Percentiles rank a stretch among this genome's conserved stretches.
phyloP scores from a whole-genome alignment of 2,329 filamentous ascomycete genomes.

The Emericellopsis atlantica region DNA sequence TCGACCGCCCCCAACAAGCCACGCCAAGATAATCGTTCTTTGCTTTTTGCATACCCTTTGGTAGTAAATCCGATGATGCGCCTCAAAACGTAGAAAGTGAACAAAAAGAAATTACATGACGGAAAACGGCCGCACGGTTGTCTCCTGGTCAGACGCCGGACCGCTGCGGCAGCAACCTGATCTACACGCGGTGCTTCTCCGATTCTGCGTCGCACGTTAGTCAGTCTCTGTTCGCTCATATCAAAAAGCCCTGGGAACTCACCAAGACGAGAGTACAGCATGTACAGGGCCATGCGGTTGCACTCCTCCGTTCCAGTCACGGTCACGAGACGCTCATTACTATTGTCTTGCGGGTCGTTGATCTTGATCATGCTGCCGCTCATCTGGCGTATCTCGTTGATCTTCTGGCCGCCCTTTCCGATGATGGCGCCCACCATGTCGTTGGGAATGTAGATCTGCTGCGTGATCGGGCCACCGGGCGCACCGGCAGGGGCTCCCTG shows the following conservation, averaged over 20 bases:
- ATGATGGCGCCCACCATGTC: constrained; percentile 99
- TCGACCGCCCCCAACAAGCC: neutral
- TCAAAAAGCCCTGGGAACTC: constrained; percentile 12
- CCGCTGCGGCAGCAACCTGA: neutral
- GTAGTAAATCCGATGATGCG: too few relatives aligned
- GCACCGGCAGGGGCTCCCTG: constrained; percentile 43
- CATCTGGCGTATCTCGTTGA: constrained; percentile 96
- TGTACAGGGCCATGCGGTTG: constrained; percentile 99
- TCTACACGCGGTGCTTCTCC: neutral
- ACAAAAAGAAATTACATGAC: too few relatives aligned
- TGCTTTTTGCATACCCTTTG: too few relatives aligned
- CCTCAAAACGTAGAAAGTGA: too few relatives aligned
- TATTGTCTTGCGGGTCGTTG: constrained; percentile 98
- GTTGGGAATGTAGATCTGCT: constrained; percentile 98
- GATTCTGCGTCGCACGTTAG: neutral
- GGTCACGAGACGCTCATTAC: constrained; percentile 93
- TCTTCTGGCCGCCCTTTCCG: constrained; percentile 95
- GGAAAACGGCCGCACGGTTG: too few relatives aligned
- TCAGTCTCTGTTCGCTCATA: too few relatives aligned
- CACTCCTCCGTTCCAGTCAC: constrained; percentile 97
- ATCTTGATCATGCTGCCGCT: constrained; percentile 99
- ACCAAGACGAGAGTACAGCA: constrained; percentile 97
- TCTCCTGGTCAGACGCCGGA: too few relatives aligned
- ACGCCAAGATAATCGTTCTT: too few relatives aligned
- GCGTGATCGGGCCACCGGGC: constrained; percentile 60